Evolutionary conservation across 805 yeast genomes (phyloP).

Genomic region (Pichia thaimueangensis): DNA sequence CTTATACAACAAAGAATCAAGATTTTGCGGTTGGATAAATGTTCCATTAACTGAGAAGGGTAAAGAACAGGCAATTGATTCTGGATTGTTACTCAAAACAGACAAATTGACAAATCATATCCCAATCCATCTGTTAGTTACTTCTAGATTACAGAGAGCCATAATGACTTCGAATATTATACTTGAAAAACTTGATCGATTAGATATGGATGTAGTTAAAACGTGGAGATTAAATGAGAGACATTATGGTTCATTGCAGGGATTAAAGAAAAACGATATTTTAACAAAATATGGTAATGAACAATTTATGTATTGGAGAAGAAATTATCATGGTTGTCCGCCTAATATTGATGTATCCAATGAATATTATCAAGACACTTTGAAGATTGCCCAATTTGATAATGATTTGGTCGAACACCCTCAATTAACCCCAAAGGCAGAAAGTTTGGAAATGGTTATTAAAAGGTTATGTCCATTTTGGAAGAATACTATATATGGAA

Average conservation of each 20-base stretch:
- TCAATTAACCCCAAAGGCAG: slow-evolving; percentile 59
- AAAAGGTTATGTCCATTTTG: slow-evolving; percentile 59
- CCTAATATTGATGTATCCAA: slow-evolving; percentile 36
- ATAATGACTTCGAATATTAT: slow-evolving; percentile 69
- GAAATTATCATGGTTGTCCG: slow-evolving; percentile 73
- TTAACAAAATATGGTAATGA: slow-evolving; percentile 62
- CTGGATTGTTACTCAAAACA: slow-evolving; percentile 50
- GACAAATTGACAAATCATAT: slow-evolving; percentile 42
- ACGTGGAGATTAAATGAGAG: slow-evolving; percentile 80
- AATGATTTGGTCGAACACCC: slow-evolving; percentile 27
- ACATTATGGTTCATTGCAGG: slow-evolving; percentile 80
- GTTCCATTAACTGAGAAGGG: slow-evolving; percentile 65
- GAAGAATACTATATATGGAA: slow-evolving; percentile 43
- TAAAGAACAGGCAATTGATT: slow-evolving; percentile 55
- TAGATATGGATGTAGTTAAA: slow-evolving; percentile 46
- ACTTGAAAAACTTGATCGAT: slow-evolving; percentile 46
- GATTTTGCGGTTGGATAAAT: slow-evolving; percentile 86
- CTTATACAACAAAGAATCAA: slow-evolving; percentile 67
- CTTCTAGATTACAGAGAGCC: slow-evolving; percentile 69
- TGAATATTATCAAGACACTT: slow-evolving; percentile 32
- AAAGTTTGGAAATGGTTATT: slow-evolving; percentile 67
- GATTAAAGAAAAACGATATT: slow-evolving; percentile 64
- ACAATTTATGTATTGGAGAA: slow-evolving; percentile 70
- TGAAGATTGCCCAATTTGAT: slow-evolving; percentile 22
- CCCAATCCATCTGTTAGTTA: slow-evolving; percentile 28